phyloP scores from a whole-genome alignment of 805 yeast species.

The Debaryomyces hansenii region DNA sequence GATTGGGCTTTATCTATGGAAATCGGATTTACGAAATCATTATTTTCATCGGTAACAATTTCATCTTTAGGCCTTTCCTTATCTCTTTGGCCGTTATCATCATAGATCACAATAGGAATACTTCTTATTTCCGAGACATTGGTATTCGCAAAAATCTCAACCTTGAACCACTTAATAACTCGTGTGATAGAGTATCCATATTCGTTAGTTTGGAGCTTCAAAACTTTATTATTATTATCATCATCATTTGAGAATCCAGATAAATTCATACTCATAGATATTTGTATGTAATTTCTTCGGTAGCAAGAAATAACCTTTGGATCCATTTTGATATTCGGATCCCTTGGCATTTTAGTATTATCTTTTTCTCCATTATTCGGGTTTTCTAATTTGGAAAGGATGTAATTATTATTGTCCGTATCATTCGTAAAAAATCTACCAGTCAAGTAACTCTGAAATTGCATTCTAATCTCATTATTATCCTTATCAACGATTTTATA shows the following conservation, averaged over 20 bases:
- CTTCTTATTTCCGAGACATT: slow-evolving; percentile 26
- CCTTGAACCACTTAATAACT: slow-evolving; percentile 36
- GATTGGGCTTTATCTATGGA: slow-evolving; percentile 21
- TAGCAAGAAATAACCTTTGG: slow-evolving; percentile 47
- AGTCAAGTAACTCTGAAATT: slow-evolving; percentile 38
- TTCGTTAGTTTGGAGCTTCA: slow-evolving; percentile 33
- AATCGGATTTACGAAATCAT: slow-evolving; percentile 14
- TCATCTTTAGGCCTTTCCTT: slow-evolving; percentile 3
- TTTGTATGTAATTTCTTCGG: slow-evolving; percentile 43
- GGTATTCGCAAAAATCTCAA: slow-evolving; percentile 38
- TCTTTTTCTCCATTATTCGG: background rate
- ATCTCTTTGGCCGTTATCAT: slow-evolving; percentile 19
- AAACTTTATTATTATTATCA: slow-evolving; percentile 17
- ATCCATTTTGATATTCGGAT: slow-evolving; percentile 11
- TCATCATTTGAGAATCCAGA: slow-evolving; percentile 22
- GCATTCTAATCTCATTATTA: slow-evolving; percentile 23
- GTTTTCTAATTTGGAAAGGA: slow-evolving; percentile 12
- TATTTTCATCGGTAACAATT: slow-evolving; percentile 5
- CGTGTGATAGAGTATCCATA: slow-evolving; percentile 38
- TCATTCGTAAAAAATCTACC: slow-evolving; percentile 45
- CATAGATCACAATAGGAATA: slow-evolving; percentile 31
- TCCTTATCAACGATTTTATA: slow-evolving; percentile 30
- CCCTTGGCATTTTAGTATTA: background rate
- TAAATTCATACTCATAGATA: slow-evolving; percentile 29
- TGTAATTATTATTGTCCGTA: slow-evolving; percentile 36